Evolutionary conservation across 495 filamentous ascomycete genomes (phyloP).

Genomic region (Penicillium longicatenatum): DNA sequence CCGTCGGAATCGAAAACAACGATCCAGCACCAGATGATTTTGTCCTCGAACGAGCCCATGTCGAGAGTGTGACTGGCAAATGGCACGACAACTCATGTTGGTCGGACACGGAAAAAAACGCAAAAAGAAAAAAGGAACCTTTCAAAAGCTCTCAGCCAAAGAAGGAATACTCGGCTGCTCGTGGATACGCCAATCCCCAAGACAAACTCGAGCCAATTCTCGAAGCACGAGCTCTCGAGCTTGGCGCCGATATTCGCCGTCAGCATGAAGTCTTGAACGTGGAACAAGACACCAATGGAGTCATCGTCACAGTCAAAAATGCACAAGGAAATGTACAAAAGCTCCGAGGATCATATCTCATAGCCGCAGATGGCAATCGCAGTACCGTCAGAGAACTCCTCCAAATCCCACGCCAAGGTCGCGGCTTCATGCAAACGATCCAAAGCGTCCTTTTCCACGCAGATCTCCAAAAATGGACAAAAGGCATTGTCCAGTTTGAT

Average conservation of each 20-base stretch:
- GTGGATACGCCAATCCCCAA: slow-evolving; percentile 30
- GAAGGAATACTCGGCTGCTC: slow-evolving; percentile 21
- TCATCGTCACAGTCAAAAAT: slow-evolving; percentile 20
- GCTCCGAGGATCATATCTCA: slow-evolving; percentile 30
- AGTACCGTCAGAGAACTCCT: slow-evolving; percentile 33
- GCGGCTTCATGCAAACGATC: slow-evolving; percentile 36
- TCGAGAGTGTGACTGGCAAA: slow-evolving; percentile 29
- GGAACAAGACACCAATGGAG: slow-evolving; percentile 23
- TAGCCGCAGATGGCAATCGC: slow-evolving; percentile 35
- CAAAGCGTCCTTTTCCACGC: slow-evolving; percentile 43
- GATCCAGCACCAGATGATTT: slow-evolving; percentile 28
- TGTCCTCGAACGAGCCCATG: slow-evolving; percentile 27
- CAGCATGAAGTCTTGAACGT: slow-evolving; percentile 15
- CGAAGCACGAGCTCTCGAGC: slow-evolving; percentile 25
- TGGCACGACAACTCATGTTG: slow-evolving; percentile 31
- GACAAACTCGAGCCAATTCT: slow-evolving; percentile 34
- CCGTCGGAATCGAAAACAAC: slow-evolving; percentile 28
- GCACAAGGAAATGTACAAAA: slow-evolving; percentile 4
- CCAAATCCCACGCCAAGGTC: slow-evolving; percentile 30
- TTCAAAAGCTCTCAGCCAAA: slow-evolving; percentile 4
- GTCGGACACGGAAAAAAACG: slow-evolving; percentile 22
- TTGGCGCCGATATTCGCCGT: slow-evolving; percentile 34
- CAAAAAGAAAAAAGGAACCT: slow-evolving; percentile 5
- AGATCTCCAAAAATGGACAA: slow-evolving; percentile 27
- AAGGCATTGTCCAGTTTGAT: slow-evolving; percentile 25